These are phyloP conservation scores for Hsuehochloa calcarea DNA, from an alignment of 176 grass and related monocot genomes.

Conservation along the genomic window DNA sequence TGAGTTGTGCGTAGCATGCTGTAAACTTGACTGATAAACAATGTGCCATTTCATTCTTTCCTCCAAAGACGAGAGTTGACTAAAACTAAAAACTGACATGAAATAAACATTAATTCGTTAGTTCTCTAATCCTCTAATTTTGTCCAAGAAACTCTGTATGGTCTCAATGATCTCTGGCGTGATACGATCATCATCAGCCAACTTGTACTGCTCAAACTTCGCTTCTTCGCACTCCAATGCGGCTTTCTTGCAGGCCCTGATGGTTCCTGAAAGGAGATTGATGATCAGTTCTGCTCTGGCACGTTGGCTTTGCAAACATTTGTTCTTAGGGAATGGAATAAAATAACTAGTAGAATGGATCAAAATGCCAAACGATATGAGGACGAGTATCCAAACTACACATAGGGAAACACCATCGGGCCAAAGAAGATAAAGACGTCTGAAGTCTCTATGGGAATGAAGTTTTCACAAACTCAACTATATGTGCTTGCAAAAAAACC, in stretches of 20 bases:
- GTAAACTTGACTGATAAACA: neutral
- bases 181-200: slow-evolving; percentile 31
- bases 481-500: neutral
- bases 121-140: slow-evolving; percentile 39
- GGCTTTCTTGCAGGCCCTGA: slow-evolving; percentile 57
- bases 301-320: neutral
- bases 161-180: slow-evolving; percentile 19
- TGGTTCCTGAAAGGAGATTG: slow-evolving; percentile 25
- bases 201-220: slow-evolving; percentile 50
- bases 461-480: neutral
- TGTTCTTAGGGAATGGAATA: neutral
- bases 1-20: too few relatives aligned
- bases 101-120: neutral
- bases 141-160: slow-evolving; percentile 30
- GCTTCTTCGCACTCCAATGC: slow-evolving; percentile 57
- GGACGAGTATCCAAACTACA: neutral
- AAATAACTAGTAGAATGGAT: neutral
- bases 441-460: neutral
- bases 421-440: neutral
- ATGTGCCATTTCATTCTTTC: neutral
- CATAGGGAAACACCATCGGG: neutral
- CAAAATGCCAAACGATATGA: neutral
- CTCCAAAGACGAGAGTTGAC: neutral
- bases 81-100: neutral
- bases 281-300: neutral